phyloP scores from a whole-genome alignment of 2,329 filamentous ascomycete species.

The Ceratocystis ficicola region DNA sequence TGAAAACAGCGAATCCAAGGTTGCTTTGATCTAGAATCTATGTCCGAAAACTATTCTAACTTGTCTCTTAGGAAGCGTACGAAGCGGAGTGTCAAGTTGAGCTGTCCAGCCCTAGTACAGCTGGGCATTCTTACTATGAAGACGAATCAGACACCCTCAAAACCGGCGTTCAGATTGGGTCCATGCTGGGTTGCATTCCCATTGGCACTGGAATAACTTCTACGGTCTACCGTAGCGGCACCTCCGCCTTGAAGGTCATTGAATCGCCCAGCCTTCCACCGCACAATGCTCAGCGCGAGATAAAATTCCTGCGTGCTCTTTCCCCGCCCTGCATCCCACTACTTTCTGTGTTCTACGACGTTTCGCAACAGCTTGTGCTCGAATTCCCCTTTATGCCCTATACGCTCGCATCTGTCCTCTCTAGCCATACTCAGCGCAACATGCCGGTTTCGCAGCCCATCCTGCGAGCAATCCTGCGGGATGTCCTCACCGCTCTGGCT shows the following conservation, averaged over 20 bases:
- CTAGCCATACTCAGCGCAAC: conserved; percentile 28
- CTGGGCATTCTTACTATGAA: not conserved
- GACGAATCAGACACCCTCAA: not conserved
- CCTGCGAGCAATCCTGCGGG: conserved; percentile 40
- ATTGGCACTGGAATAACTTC: conserved; percentile 65
- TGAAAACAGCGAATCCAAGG: conserved; percentile 23
- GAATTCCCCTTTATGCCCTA: conserved; percentile 74
- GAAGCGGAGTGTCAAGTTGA: conserved; percentile 33
- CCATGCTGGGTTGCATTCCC: conserved; percentile 42
- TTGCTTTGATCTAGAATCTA: not conserved
- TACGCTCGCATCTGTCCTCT: conserved; percentile 57
- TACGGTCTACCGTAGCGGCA: conserved; percentile 59
- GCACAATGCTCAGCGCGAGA: conserved; percentile 71
- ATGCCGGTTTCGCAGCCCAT: not conserved
- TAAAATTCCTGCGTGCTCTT: conserved; percentile 54
- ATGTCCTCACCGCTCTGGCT: conserved; percentile 58
- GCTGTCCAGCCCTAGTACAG: conserved; percentile 18
- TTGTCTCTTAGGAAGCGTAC: conserved; percentile 44
- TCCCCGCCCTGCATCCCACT: conserved; percentile 51
- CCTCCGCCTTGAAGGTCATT: conserved; percentile 72
- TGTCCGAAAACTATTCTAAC: conserved; percentile 23
- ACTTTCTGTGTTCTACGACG: conserved; percentile 60
- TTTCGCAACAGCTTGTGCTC: conserved; percentile 59
- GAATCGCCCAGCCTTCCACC: conserved; percentile 62
- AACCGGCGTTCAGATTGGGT: conserved; percentile 39